Percentiles rank a stretch among this genome's conserved stretches.
Conservation (phyloP, 2,329 filamentous ascomycete species). For the Colletotrichum sp. region DNA sequence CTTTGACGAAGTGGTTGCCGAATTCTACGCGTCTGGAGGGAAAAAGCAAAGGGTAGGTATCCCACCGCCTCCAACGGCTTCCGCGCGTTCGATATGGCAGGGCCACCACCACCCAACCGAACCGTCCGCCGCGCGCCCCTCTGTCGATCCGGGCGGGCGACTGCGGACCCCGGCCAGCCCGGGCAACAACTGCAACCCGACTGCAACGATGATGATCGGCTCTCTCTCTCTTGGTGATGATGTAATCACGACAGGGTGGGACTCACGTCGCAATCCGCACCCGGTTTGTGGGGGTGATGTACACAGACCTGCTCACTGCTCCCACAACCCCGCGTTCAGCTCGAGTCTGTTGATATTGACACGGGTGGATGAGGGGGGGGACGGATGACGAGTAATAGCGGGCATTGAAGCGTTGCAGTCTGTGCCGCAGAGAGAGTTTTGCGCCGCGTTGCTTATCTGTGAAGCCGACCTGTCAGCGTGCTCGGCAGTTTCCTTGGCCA, state of each 20-base stretch:
- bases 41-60: neutral
- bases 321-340: neutral
- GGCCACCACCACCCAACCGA: neutral
- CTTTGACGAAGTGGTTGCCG: neutral
- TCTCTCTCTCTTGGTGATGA: neutral
- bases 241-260: neutral
- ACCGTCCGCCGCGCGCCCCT: neutral
- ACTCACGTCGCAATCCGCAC: neutral
- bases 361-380: neutral
- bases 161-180: neutral
- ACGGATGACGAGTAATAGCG: neutral
- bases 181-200: neutral
- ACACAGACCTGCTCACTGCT: neutral
- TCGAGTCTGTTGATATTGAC: neutral
- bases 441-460: neutral
- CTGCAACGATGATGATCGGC: neutral
- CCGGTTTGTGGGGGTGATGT: neutral
- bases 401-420: neutral
- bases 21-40: neutral
- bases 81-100: neutral
- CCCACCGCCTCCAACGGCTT: neutral
- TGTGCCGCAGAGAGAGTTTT: neutral
- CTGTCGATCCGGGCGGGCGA: neutral
- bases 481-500: neutral
- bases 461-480: neutral